Evolutionary conservation across 202 grass and related monocot species (phyloP).

Genomic region (Bolboschoenoplectus hybrid): DNA sequence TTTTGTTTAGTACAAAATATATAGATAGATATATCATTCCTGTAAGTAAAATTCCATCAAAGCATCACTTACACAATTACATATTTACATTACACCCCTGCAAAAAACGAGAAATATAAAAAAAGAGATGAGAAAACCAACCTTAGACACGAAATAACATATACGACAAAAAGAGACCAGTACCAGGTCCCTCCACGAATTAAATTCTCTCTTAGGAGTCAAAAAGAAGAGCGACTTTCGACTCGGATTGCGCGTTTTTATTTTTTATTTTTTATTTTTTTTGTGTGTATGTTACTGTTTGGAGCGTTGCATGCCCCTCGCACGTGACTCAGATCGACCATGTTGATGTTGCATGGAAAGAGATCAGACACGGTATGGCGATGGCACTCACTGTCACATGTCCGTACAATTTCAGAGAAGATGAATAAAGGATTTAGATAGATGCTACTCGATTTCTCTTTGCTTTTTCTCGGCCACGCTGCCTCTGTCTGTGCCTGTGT

Average conservation of each 20-base stretch:
- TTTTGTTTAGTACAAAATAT: too few relatives aligned
- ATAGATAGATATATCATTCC: background rate
- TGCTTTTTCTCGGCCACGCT: slow-evolving; percentile 8
- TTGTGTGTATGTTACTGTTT: slow-evolving; percentile 18
- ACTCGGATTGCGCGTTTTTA: slow-evolving; percentile 31
- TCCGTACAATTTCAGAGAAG: background rate
- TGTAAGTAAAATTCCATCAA: background rate
- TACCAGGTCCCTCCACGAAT: background rate
- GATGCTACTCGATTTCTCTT: background rate
- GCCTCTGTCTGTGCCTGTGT: background rate
- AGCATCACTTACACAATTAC: background rate
- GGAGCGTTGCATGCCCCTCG: background rate
- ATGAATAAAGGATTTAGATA: background rate
- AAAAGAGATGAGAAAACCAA: background rate
- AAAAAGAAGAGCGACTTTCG: slow-evolving; percentile 16
- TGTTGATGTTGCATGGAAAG: background rate
- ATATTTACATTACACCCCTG: background rate
- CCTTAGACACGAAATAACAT: background rate
- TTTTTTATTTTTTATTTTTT: too few relatives aligned
- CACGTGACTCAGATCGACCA: slow-evolving; percentile 7
- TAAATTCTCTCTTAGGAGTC: background rate
- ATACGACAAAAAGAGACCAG: background rate
- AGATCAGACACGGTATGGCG: background rate
- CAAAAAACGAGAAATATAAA: background rate
- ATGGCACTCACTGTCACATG: background rate